phyloP scores from a whole-genome alignment of 495 filamentous ascomycete genomes.

The Staphylotrichum longicolle region DNA sequence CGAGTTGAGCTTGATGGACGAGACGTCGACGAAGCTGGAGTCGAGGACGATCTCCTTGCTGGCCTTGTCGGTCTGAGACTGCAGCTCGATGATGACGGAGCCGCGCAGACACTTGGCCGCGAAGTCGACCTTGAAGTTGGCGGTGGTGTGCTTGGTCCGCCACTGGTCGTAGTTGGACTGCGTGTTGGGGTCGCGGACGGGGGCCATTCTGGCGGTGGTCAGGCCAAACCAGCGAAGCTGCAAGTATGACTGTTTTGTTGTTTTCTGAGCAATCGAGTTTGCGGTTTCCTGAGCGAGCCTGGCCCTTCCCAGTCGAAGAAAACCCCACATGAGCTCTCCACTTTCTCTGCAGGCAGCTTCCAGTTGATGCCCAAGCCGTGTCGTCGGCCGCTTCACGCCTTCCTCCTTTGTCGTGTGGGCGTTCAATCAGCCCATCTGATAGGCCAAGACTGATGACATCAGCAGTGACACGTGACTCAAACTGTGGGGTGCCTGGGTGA shows the following conservation, averaged over 20 bases:
- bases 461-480: constrained; percentile 9
- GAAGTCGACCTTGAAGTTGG: constrained; percentile 79
- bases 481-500: not conserved
- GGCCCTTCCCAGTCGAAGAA: constrained; percentile 28
- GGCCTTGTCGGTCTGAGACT: constrained; percentile 64
- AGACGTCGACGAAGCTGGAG: constrained; percentile 74
- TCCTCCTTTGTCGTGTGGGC: constrained; percentile 28
- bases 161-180: constrained; percentile 87
- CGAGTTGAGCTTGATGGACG: constrained; percentile 60
- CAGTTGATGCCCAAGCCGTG: constrained; percentile 15
- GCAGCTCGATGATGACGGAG: constrained; percentile 69
- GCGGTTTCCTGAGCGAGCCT: constrained; percentile 30
- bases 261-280: constrained; percentile 18
- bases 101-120: constrained; percentile 69
- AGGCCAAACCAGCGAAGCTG: constrained; percentile 32
- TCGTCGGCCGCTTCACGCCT: constrained; percentile 27
- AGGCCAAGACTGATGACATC: constrained; percentile 16
- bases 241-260: constrained; percentile 12
- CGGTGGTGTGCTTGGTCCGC: constrained; percentile 73
- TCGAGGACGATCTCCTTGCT: constrained; percentile 80
- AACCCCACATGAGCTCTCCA: constrained; percentile 31
- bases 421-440: constrained; percentile 22
- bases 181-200: constrained; percentile 82
- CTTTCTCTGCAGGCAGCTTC: constrained; percentile 6
- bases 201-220: constrained; percentile 48